Percentiles rank a stretch among this genome's conserved stretches.
Evolutionary conservation across 257 asterid genomes (phyloP).

Genomic region (Solanum rostratum): DNA sequence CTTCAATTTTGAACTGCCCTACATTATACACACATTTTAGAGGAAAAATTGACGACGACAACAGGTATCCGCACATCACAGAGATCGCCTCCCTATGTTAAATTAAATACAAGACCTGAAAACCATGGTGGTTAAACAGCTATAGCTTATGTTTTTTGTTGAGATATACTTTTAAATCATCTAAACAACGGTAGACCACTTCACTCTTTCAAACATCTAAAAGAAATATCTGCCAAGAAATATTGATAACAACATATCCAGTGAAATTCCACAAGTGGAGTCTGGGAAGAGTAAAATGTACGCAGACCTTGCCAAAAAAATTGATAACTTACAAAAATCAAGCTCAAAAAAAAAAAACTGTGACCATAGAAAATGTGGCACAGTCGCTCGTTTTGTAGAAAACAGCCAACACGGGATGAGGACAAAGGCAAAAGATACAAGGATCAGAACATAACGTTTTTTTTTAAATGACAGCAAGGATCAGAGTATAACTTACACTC

Average conservation of each 20-base stretch:
- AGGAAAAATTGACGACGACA: background rate
- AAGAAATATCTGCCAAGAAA: background rate
- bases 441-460: background rate
- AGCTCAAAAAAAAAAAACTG: background rate
- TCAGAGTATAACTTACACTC: background rate
- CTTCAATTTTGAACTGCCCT: background rate
- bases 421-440: background rate
- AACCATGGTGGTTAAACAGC: background rate
- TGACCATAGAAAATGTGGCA: background rate
- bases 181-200: background rate
- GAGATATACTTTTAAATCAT: background rate
- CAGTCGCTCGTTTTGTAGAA: background rate
- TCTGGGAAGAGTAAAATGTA: too few species aligned
- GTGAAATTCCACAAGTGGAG: too few species aligned
- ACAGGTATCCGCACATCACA: background rate
- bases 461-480: background rate
- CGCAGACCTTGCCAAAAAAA: background rate
- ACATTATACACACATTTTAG: background rate
- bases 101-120: background rate
- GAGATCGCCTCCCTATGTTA: background rate
- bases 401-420: background rate
- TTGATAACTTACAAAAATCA: background rate
- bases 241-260: too few species aligned
- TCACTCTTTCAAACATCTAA: background rate
- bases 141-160: conserved; percentile 14